These are phyloP conservation scores for Auricularia sp. DNA, from an alignment of 768 basidiomycete species.

Conservation along the genomic window DNA sequence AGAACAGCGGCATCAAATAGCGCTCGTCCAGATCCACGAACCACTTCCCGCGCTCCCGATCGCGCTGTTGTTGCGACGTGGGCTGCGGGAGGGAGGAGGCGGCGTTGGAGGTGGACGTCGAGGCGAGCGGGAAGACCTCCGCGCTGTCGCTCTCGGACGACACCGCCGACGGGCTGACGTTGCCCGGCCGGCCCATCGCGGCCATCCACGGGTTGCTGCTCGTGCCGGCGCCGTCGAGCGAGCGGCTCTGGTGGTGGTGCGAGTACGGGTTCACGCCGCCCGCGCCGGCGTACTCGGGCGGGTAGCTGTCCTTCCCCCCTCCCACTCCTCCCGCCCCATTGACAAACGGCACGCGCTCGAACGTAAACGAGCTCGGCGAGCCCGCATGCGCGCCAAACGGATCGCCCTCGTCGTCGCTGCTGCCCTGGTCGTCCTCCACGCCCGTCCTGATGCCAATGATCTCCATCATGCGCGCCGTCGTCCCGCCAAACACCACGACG, in stretches of 20 bases:
- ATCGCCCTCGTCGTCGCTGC: conserved; percentile 31
- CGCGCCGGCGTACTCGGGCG: neutral
- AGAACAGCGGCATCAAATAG: conserved; percentile 86
- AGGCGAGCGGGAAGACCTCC: conserved; percentile 70
- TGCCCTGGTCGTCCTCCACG: conserved; percentile 83
- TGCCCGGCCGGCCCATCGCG: conserved; percentile 16
- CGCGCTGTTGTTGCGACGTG: conserved; percentile 5
- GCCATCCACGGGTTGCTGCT: conserved; percentile 22
- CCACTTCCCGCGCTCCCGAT: conserved; percentile 79
- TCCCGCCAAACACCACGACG: conserved; percentile 90
- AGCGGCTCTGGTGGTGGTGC: neutral
- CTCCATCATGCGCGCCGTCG: conserved; percentile 94
- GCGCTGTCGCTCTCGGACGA: conserved; percentile 63
- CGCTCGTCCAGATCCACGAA: conserved; percentile 93
- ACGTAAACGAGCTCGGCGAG: neutral
- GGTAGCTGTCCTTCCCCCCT: neutral
- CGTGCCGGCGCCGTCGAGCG: neutral
- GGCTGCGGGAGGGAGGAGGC: neutral
- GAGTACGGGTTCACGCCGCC: neutral
- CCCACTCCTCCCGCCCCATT: neutral
- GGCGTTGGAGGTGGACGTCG: conserved; percentile 19
- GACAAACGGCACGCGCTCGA: neutral
- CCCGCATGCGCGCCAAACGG: neutral
- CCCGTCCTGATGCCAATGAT: conserved; percentile 92
- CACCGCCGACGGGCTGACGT: conserved; percentile 68